These are phyloP conservation scores for Colletotrichum sp. DNA, from an alignment of 2,329 filamentous ascomycete genomes.

Conservation along the genomic window DNA sequence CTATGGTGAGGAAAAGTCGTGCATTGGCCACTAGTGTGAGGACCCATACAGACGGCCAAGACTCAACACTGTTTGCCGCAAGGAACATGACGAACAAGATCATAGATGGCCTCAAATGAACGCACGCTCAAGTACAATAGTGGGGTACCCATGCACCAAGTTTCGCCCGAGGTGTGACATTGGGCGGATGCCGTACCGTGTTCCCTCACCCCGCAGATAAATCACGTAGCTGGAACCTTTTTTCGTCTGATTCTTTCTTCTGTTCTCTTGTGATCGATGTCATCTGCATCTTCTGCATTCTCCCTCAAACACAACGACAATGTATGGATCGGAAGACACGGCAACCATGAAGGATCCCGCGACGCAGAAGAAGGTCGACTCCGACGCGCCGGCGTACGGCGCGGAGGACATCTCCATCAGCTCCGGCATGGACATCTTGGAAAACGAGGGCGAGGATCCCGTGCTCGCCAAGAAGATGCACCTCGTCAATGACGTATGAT, in stretches of 20 bases:
- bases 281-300: not conserved
- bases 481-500: conserved; percentile 68
- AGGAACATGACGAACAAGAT: not conserved
- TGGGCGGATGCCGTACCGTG: not conserved
- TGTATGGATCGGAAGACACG: not conserved
- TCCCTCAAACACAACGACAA: not conserved
- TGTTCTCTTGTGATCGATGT: not conserved
- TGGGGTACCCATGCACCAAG: not conserved
- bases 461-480: conserved; percentile 72
- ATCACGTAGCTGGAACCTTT: not conserved
- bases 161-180: not conserved
- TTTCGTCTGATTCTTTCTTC: not conserved
- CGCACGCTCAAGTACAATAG: not conserved
- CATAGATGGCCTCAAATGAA: not conserved
- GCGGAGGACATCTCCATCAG: not conserved
- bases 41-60: not conserved
- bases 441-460: conserved; percentile 63
- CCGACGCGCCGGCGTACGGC: not conserved
- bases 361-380: conserved; percentile 3
- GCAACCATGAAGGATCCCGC: not conserved
- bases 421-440: conserved; percentile 55
- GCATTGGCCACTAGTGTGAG: not conserved
- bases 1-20: too few relatives aligned
- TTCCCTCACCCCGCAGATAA: not conserved
- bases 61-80: not conserved